phyloP scores from a whole-genome alignment of 345 rosid genomes.

The Anastatica hierochuntica region DNA sequence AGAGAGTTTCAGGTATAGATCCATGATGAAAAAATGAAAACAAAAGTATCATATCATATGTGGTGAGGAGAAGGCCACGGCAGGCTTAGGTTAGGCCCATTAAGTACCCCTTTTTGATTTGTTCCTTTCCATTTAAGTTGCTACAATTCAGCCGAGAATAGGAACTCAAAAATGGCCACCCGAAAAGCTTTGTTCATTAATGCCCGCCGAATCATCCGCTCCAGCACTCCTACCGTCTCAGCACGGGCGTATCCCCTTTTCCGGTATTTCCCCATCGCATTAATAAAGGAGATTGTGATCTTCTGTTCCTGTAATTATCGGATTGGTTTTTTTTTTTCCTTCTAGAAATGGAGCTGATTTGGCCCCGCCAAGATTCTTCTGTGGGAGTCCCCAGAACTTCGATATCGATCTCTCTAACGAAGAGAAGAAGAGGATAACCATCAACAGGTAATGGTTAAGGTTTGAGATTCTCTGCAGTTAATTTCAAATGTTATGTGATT shows the following conservation, averaged over 20 bases:
- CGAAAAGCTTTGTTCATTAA: constrained; percentile 37
- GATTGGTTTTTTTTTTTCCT: not conserved
- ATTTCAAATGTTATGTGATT: not conserved
- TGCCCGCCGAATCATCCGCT: constrained; percentile 35
- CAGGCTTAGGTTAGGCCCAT: constrained; percentile 8
- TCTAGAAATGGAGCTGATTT: constrained; percentile 38
- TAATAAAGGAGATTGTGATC: not conserved
- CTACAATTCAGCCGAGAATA: too few species aligned
- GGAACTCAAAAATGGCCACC: constrained; percentile 34
- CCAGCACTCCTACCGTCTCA: constrained; percentile 6
- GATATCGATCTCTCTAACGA: constrained; percentile 57
- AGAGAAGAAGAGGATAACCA: constrained; percentile 61
- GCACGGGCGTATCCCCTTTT: not conserved
- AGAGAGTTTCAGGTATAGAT: too few species aligned
- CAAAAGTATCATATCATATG: not conserved
- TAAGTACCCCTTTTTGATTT: not conserved
- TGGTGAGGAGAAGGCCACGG: constrained; percentile 14
- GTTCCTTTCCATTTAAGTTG: too few species aligned
- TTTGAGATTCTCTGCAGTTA: not conserved
- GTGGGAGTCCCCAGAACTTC: constrained; percentile 25
- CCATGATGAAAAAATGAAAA: too few species aligned
- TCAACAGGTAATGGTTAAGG: constrained; percentile 44
- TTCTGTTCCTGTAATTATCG: not conserved
- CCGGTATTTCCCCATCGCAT: constrained; percentile 15
- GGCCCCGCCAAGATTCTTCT: constrained; percentile 38